Conservation (phyloP, 1,284 basidiomycete species). For the Abortiporus biennis region DNA sequence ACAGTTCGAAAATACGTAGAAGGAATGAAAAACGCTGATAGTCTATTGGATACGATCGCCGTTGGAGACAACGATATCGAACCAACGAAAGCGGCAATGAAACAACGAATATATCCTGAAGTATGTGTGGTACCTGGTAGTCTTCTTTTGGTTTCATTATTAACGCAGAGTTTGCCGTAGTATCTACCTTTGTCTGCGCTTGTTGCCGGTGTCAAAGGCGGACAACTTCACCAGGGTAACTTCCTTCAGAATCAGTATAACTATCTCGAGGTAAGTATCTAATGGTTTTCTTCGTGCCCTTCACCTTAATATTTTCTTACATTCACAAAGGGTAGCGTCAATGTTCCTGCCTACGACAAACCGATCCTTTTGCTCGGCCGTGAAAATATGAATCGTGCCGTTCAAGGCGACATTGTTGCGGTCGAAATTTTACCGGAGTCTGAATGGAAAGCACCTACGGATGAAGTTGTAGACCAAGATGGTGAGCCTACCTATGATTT, state of each 20-base stretch:
- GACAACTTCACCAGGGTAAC: slow-evolving; percentile 84
- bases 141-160: neutral
- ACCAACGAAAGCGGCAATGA: slow-evolving; percentile 48
- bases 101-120: slow-evolving; percentile 71
- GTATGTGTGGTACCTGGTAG: slow-evolving; percentile 33
- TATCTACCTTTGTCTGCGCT: slow-evolving; percentile 77
- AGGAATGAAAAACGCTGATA: slow-evolving; percentile 53
- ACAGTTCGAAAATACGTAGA: slow-evolving; percentile 79
- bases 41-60: slow-evolving; percentile 78
- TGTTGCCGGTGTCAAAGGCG: slow-evolving; percentile 81
- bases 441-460: slow-evolving; percentile 91
- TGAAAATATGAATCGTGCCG: slow-evolving; percentile 93
- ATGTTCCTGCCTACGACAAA: slow-evolving; percentile 66
- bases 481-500: slow-evolving; percentile 34
- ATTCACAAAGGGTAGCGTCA: slow-evolving; percentile 69
- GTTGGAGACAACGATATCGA: slow-evolving; percentile 57
- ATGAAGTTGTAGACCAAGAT: slow-evolving; percentile 93
- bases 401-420: slow-evolving; percentile 91
- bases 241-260: slow-evolving; percentile 97
- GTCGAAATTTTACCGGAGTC: slow-evolving; percentile 84
- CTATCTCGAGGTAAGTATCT: slow-evolving; percentile 75
- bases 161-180: slow-evolving; percentile 32
- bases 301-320: neutral
- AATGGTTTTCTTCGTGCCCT: neutral
- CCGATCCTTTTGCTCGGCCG: slow-evolving; percentile 85